Conservation (phyloP, 768 basidiomycete genomes). For the Tricholoma sp. region DNA sequence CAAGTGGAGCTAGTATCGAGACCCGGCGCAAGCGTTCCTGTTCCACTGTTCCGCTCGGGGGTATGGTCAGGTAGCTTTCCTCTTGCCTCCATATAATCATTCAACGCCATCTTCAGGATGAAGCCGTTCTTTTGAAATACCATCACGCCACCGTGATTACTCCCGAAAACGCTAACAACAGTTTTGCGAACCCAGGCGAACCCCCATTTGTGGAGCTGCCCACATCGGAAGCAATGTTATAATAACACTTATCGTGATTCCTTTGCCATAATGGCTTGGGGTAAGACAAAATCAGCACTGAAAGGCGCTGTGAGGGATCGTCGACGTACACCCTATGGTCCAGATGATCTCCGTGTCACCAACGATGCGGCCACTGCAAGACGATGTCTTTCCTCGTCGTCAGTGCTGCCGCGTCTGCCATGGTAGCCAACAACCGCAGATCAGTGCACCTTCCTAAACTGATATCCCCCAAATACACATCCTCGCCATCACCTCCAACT, state of each 20-base stretch:
- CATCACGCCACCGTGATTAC: constrained; percentile 54
- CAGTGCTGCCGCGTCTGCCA: constrained; percentile 14
- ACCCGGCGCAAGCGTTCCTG: too few relatives aligned
- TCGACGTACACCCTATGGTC: constrained; percentile 53
- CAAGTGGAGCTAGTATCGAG: not conserved
- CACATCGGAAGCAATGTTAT: constrained; percentile 48
- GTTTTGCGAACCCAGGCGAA: constrained; percentile 43
- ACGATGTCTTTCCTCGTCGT: too few relatives aligned
- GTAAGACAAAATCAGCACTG: constrained; percentile 34
- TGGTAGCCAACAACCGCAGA: constrained; percentile 12
- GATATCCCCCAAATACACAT: constrained; percentile 49
- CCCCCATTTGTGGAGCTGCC: constrained; percentile 62
- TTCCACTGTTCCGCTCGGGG: constrained; percentile 27
- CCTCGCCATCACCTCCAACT: constrained; percentile 49
- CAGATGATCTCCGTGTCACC: constrained; percentile 57
- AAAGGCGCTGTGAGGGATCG: not conserved
- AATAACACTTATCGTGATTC: constrained; percentile 69
- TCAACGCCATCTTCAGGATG: constrained; percentile 29
- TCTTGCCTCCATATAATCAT: constrained; percentile 32
- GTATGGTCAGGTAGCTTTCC: constrained; percentile 32
- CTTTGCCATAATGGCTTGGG: constrained; percentile 56
- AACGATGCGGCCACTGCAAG: constrained; percentile 22
- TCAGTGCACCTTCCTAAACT: constrained; percentile 28
- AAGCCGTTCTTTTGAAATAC: constrained; percentile 71
- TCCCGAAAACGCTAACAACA: constrained; percentile 39